Evolutionary conservation across 345 rosid species (phyloP).

Genomic region (Lepidium aucheri): DNA sequence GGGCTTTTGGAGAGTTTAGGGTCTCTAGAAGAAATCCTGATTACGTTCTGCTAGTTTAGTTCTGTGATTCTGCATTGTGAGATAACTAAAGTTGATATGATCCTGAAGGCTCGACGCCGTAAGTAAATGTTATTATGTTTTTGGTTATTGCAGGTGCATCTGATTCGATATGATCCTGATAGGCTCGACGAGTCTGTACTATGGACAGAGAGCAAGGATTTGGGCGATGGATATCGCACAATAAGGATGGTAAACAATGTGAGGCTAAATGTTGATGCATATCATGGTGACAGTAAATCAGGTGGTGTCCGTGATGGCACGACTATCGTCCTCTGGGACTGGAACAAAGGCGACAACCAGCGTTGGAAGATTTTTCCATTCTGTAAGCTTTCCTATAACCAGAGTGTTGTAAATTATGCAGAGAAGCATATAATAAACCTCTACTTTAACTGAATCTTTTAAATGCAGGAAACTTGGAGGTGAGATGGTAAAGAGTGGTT

Average conservation of each 20-base stretch:
- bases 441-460: background rate
- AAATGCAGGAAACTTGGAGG: constrained; percentile 19
- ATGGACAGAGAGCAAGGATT: constrained; percentile 60
- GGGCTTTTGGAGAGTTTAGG: no score
- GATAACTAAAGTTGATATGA: no score
- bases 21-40: background rate
- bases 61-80: background rate
- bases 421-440: background rate
- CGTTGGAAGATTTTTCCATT: constrained; percentile 66
- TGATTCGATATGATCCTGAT: constrained; percentile 49
- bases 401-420: background rate
- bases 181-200: constrained; percentile 54
- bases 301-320: constrained; percentile 81
- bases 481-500: background rate
- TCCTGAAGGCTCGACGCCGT: background rate
- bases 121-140: background rate
- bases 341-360: constrained; percentile 88
- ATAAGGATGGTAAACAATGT: constrained; percentile 72
- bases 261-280: constrained; percentile 67
- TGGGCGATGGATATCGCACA: constrained; percentile 24
- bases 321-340: constrained; percentile 59
- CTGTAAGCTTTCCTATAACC: constrained; percentile 42
- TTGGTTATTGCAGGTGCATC: constrained; percentile 50
- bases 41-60: background rate
- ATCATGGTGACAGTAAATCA: constrained; percentile 58